phyloP scores from a whole-genome alignment of 192 early-diverging fungal genomes.

The Helicostylum pulchrum region DNA sequence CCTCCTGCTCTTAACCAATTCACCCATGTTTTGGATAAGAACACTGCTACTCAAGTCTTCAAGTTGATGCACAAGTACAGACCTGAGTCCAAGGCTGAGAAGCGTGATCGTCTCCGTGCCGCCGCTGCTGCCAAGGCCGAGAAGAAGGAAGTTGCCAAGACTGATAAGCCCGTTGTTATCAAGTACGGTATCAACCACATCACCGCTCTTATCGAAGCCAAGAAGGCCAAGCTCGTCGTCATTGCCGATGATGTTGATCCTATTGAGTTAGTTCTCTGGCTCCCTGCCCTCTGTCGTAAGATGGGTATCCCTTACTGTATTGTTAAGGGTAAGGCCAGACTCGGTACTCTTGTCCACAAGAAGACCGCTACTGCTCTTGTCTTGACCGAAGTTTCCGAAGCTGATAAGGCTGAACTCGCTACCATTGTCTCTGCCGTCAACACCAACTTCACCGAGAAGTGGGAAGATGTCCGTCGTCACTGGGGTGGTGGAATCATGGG shows the following conservation, averaged over 20 bases:
- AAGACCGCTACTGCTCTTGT: slow-evolving; percentile 98
- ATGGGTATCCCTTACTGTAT: slow-evolving; percentile 99
- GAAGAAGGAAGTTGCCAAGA: slow-evolving; percentile 76
- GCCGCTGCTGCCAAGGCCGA: slow-evolving; percentile 88
- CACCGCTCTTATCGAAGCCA: slow-evolving; percentile 94
- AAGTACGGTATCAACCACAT: slow-evolving; percentile 99
- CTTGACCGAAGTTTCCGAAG: slow-evolving; percentile 88
- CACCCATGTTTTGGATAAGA: slow-evolving; percentile 96
- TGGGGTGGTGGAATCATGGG: slow-evolving; percentile 99
- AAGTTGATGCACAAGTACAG: slow-evolving; percentile 99
- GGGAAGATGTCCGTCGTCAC: slow-evolving; percentile 80
- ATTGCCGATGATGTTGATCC: slow-evolving; percentile 99
- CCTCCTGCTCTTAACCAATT: slow-evolving; percentile 99
- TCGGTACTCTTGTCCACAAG: slow-evolving; percentile 99
- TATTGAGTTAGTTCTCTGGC: slow-evolving; percentile 98
- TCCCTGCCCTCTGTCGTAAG: slow-evolving; percentile 99
- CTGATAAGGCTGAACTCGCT: slow-evolving; percentile 92
- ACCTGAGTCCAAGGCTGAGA: slow-evolving; percentile 96
- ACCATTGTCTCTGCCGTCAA: slow-evolving; percentile 88
- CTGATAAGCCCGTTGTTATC: slow-evolving; percentile 93
- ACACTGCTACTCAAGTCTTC: slow-evolving; percentile 98
- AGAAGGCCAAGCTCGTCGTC: slow-evolving; percentile 98
- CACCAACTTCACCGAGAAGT: slow-evolving; percentile 95
- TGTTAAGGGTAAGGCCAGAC: slow-evolving; percentile 98
- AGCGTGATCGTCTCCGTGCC: slow-evolving; percentile 87